These are phyloP conservation scores for Ceratobasidium sp. DNA, from an alignment of 1,284 basidiomycete species.

Conservation along the genomic window DNA sequence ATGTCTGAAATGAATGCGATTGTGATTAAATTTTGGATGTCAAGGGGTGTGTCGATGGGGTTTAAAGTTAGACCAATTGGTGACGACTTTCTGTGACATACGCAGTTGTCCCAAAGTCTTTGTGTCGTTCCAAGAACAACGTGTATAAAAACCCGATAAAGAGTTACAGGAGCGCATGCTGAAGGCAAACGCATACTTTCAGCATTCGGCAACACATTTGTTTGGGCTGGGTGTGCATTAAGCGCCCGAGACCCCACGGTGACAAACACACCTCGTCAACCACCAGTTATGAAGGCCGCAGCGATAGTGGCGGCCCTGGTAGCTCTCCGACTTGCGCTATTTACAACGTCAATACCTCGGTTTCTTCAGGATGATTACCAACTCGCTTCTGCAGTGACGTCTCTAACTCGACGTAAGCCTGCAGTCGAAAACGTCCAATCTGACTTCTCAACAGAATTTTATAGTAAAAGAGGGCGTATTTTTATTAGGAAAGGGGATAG, in stretches of 20 bases:
- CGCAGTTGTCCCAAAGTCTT: too few relatives aligned
- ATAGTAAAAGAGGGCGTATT: constrained; percentile 87
- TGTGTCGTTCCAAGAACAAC: too few relatives aligned
- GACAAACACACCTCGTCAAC: constrained; percentile 30
- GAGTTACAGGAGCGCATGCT: too few relatives aligned
- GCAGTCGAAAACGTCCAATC: constrained; percentile 48
- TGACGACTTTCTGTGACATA: too few relatives aligned
- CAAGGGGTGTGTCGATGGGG: neutral
- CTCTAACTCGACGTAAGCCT: constrained; percentile 63
- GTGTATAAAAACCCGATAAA: too few relatives aligned
- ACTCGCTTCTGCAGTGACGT: constrained; percentile 81
- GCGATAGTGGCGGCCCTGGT: constrained; percentile 39
- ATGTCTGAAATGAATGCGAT: neutral
- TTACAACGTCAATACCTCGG: constrained; percentile 50
- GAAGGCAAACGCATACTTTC: too few relatives aligned
- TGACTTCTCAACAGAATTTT: constrained; percentile 23
- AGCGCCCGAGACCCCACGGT: neutral
- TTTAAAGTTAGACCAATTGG: too few relatives aligned
- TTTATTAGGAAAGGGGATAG: constrained; percentile 70
- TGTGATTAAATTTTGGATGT: neutral
- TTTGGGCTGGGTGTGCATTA: neutral
- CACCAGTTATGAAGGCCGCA: constrained; percentile 36
- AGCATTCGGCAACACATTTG: too few relatives aligned
- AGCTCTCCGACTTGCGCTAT: constrained; percentile 50
- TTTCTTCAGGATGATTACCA: constrained; percentile 62